Evolutionary conservation across 2,329 filamentous ascomycete genomes (phyloP).

Genomic region (Bipolaris victoriae): DNA sequence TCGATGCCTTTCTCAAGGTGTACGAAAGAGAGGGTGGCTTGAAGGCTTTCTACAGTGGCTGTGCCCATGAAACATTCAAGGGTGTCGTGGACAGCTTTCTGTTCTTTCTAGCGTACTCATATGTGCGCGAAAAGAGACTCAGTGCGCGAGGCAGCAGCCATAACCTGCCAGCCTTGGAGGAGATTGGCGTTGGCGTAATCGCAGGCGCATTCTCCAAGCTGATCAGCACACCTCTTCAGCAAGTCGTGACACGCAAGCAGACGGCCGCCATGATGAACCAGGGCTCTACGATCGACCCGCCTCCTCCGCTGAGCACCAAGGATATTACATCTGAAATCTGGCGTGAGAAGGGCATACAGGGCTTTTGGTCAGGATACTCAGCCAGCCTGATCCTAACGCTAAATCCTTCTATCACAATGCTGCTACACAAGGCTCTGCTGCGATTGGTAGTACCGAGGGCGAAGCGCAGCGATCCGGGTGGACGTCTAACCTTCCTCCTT

Average conservation of each 20-base stretch:
- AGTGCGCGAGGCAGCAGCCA: constrained; percentile 28
- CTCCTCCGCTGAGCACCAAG: constrained; percentile 48
- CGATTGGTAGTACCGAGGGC: constrained; percentile 62
- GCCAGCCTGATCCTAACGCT: constrained; percentile 79
- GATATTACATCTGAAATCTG: constrained; percentile 70
- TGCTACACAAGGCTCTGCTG: constrained; percentile 76
- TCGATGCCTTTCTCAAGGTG: constrained; percentile 74
- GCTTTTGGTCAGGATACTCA: constrained; percentile 89
- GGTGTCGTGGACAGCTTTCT: constrained; percentile 74
- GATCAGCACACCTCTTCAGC: constrained; percentile 80
- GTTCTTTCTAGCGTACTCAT: constrained; percentile 83
- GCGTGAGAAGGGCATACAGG: constrained; percentile 71
- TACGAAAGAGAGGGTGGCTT: constrained; percentile 73
- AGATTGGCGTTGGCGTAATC: constrained; percentile 74
- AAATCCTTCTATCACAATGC: constrained; percentile 86
- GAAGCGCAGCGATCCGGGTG: constrained; percentile 60
- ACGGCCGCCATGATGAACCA: constrained; percentile 63
- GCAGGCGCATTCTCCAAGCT: constrained; percentile 77
- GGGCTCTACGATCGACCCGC: constrained; percentile 39
- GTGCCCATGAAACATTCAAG: constrained; percentile 53
- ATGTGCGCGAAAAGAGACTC: constrained; percentile 56
- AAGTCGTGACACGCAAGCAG: constrained; percentile 83
- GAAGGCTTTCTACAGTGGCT: constrained; percentile 66
- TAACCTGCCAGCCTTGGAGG: constrained; percentile 68
- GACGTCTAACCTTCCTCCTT: constrained; percentile 65